Evolutionary conservation across 495 filamentous ascomycete genomes (phyloP), one percentile per base, ranked within the genome.

Genomic region (Tuber umbilicatum): DNA sequence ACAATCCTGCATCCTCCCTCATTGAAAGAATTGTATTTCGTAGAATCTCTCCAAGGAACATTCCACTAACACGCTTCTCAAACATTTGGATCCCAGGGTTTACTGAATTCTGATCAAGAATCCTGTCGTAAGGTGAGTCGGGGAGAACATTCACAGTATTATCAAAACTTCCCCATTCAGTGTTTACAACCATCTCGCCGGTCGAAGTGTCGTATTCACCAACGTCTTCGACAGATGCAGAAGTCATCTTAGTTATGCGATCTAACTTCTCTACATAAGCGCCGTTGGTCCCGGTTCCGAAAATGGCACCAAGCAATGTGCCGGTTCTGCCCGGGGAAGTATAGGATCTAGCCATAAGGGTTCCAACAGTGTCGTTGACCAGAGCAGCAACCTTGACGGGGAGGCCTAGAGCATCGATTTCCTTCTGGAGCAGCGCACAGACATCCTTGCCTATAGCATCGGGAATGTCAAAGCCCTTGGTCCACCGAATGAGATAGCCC

Each of bases 81-180:
- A 97, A 99, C 91, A 97, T 97, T 84, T 99, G 95, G 74, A 97
- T 89, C 50, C 96, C 95, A 1, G 95, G 95, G 85, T 99, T 99
- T 77, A 92, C 89, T 81, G 89, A 93, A 37, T 89, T 89, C 72
- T 85, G 85, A 85, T 99, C 94, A 50, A 99, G 86, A 69, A 88
- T 87, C 19, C 85, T 84, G 83, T 99, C 95, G 84, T 94, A 98
- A 0, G 88, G 83, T 0, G 95, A 98, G 81, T 89, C 91, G 27
- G 96, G 95, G 68, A 98, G 86, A 69, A 95, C 91, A 75, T 88
- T 90, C 78, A 98, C 87, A 76, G 91, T 87, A 86, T 98, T 99
- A 85, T 99, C 95, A 80, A 99, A 99, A 74, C 92, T 96, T 72
- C 95, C 95, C 95, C 95, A 99, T 85, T 99, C 95, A 3, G 93